Evolutionary conservation across 441 rosid genomes (phyloP), one percentile per base, ranked within the genome.

Genomic region (Corymbia citriodora): DNA sequence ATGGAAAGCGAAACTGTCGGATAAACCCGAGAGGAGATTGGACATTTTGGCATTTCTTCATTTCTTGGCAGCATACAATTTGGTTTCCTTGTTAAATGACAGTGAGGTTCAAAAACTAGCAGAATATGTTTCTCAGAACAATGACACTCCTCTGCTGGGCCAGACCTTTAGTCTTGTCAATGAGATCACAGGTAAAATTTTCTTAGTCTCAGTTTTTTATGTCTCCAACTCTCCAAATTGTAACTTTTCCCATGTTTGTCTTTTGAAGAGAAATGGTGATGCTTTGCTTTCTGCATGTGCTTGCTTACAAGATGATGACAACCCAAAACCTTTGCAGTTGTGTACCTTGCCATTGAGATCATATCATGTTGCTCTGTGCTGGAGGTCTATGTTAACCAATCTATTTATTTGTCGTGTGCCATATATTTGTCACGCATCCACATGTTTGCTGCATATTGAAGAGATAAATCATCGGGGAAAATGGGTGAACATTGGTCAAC

Each of bases 1-100:
- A 87, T 95, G 96, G 95, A 93, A 92, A 91, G 81, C n/a, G 27
- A 90, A 89, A 52, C 17, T 93, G 89, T 79, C 68, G 63, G 33
- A 19, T 87, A 90, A 86, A 55, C 87, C 90, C 36, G 87, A 48
- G 85, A 89, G 90, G 23, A 87, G 87, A 27, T 54, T 29, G 48
- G 94, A 92, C 40, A 90, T 91, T 87, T 90, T 91, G 86, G 87
- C 88, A 21, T 92, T 94, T 91, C 91, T 92, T 91, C 91, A 90
- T 91, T 89, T 95, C 90, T 82, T 94, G 92, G 91, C 89, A 55
- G 87, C 91, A 33, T 94, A 91, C 90, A 91, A 92, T 31, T 57
- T 95, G 59, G 89, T 81, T 6, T 45, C 91, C 59, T 87, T 27
- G 85, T 92, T 94, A 54, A 65, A 85, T 18, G 55, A 72, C 18